Conservation (phyloP, 805 yeast genomes). For the Myxozyma kluyveri region DNA sequence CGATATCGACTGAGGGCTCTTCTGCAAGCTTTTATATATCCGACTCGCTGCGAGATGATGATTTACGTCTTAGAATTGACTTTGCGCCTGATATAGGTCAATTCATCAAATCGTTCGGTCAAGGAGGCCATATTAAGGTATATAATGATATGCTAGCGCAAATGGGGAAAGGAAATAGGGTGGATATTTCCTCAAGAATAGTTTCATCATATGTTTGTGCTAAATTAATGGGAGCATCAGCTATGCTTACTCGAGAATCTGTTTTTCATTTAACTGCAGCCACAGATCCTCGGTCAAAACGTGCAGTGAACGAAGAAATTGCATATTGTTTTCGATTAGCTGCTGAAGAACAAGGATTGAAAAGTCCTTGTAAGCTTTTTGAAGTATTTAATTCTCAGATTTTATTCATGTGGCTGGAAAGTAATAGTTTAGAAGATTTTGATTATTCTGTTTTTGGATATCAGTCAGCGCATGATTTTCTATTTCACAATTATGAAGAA, state of each 20-base stretch:
- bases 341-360: background rate
- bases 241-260: conserved; percentile 6
- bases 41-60: background rate
- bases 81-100: background rate
- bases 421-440: conserved; percentile 2
- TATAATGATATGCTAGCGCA: conserved; percentile 1
- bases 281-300: background rate
- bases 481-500: conserved; percentile 1
- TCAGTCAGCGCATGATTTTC: conserved; percentile 12
- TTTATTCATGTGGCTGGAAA: conserved; percentile 13
- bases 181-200: background rate
- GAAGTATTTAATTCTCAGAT: conserved; percentile 12
- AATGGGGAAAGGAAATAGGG: background rate
- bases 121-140: background rate
- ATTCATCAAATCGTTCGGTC: background rate
- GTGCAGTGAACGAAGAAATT: background rate
- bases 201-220: background rate
- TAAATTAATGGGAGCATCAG: conserved; percentile 2
- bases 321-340: conserved; percentile 1
- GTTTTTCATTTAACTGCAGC: conserved; percentile 3
- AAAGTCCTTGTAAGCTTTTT: conserved; percentile 12
- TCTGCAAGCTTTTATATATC: background rate
- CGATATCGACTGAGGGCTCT: background rate
- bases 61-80: background rate
- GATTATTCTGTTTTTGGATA: conserved; percentile 25